phyloP scores from a whole-genome alignment of 2,329 filamentous ascomycete species.

The Cyphellophora attinorum region DNA sequence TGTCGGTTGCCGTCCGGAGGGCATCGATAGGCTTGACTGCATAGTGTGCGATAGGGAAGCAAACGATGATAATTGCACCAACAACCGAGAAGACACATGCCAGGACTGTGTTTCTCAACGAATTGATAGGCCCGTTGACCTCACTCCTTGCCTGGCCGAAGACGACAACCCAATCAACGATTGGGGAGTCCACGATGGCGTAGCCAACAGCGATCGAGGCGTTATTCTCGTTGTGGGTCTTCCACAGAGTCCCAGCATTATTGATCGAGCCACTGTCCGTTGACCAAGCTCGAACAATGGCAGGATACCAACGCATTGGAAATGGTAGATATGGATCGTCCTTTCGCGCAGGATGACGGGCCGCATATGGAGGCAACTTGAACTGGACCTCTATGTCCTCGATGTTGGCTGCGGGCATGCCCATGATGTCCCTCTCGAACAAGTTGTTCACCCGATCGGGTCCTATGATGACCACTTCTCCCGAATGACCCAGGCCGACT shows the following conservation, averaged over 20 bases:
- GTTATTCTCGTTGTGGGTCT: slow-evolving; percentile 62
- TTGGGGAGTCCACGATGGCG: slow-evolving; percentile 54
- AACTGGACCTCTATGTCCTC: slow-evolving; percentile 43
- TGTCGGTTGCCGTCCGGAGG: slow-evolving; percentile 63
- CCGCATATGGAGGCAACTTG: slow-evolving; percentile 46
- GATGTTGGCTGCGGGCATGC: slow-evolving; percentile 22
- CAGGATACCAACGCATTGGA: slow-evolving; percentile 50
- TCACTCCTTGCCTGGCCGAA: slow-evolving; percentile 67
- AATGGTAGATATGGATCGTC: slow-evolving; percentile 42
- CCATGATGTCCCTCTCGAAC: slow-evolving; percentile 32
- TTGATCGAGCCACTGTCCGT: slow-evolving; percentile 41
- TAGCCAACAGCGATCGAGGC: slow-evolving; percentile 65
- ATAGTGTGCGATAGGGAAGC: slow-evolving; percentile 61
- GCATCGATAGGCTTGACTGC: slow-evolving; percentile 69
- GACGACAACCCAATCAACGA: slow-evolving; percentile 74
- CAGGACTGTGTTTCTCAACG: slow-evolving; percentile 68
- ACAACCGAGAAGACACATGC: slow-evolving; percentile 76
- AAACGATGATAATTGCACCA: slow-evolving; percentile 55
- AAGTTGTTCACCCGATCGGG: slow-evolving; percentile 58
- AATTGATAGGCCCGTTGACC: slow-evolving; percentile 64
- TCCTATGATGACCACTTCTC: slow-evolving; percentile 60
- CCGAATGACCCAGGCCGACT: slow-evolving; percentile 57
- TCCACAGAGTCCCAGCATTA: slow-evolving; percentile 52
- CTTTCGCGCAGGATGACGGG: slow-evolving; percentile 9
- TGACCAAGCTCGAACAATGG: slow-evolving; percentile 51